Evolutionary conservation across 106 monocot genomes (phyloP), one percentile per base, ranked within the genome.

Genomic region (Dioscorea zingiberensis): DNA sequence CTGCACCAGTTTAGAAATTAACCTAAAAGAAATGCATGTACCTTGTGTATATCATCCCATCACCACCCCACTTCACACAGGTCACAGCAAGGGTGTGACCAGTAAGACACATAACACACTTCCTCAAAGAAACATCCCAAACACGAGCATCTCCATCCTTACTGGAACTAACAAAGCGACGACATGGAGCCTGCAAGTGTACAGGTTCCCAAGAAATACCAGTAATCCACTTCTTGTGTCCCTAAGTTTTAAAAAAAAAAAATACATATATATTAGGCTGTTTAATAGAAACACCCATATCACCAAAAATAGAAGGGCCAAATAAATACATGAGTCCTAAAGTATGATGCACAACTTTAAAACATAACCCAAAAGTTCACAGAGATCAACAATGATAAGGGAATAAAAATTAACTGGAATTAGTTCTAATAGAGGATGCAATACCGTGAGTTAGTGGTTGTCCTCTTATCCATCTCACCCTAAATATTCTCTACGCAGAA

Each of bases 171-270:
- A 97, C 95, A 83, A 97, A 91, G 73, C 95, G 91, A 19, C 85
- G 82, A 63, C 81, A 85, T 16, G 95, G 95, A 79, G 91, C 80
- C 78, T 83, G 77, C 78, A 97, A 66, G 62, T 97, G 95, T 44
- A 86, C 80, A 59, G 95, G 95, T 59, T 97, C 95, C 95, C 95
- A 97, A 59, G 95, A 85, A 71, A 97, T 77, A 71, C 78, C 85
- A 77, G 95, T 97, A 69, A 97, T 97, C 91, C 91, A 97, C 59
- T 97, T 97, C 61, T 91, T 91, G 75, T 97, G 95, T 13, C 95
- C 95, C 91, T 94, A 67, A 63, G 9, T 47, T 44, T 23, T 17
- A 27, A 71, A 15, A 30, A 66, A 54, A 65, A 24, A 59, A 26
- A 23, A 59, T 26, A 11, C 21, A 26, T 7, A n/a, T n/a, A n/a